Base-by-base conservation (phyloP, 495 filamentous ascomycete species). In the Talaromyces adpressus region DNA sequence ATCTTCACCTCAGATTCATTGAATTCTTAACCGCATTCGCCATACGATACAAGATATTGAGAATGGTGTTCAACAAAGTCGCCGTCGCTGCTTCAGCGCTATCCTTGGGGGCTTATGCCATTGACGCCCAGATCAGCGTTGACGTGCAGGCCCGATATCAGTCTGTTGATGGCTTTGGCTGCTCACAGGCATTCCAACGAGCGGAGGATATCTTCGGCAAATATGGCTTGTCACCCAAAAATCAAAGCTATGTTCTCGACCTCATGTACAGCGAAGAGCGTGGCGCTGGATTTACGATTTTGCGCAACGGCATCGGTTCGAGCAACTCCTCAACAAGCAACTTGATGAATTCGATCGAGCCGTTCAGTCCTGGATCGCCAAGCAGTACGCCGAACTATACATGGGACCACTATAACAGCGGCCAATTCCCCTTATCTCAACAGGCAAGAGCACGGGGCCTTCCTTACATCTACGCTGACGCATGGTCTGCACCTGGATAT, bases 401-500 rank as follows among this genome's bases (percentile, higher is more conserved):
- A 22, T 84, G 79, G 74, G 75, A 83, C 59, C 66, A 66, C 18
- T 69, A 81, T 30, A 79, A 85, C 64, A 69, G 71, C n/a, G 73
- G 75, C 25, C 82, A 84, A 69, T 69, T 85, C 6, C 82, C 76
- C 74, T 71, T 85, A 11, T 75, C 79, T 11, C 68, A 81, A 63
- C 70, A 82, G 62, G 81, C 81, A 1, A 67, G 76, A 25, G 67
- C 65, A 0, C 74, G 77, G 47, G 78, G 79, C 5, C 75, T 79
- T 7, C 77, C 71, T 18, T 73, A 69, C 0, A 72, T 83, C 57
- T 85, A 84, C 64, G 81, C 81, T 1, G 74, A 86, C 69, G 82
- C 83, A 0, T 85, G 82, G 82, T 78, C 73, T 34, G 83, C 82
- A 0, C 81, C 81, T 0, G 81, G 79, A 0, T 86, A 77, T 71